Evolutionary conservation across 495 filamentous ascomycete species (phyloP).

Genomic region (Neurospora sp.): DNA sequence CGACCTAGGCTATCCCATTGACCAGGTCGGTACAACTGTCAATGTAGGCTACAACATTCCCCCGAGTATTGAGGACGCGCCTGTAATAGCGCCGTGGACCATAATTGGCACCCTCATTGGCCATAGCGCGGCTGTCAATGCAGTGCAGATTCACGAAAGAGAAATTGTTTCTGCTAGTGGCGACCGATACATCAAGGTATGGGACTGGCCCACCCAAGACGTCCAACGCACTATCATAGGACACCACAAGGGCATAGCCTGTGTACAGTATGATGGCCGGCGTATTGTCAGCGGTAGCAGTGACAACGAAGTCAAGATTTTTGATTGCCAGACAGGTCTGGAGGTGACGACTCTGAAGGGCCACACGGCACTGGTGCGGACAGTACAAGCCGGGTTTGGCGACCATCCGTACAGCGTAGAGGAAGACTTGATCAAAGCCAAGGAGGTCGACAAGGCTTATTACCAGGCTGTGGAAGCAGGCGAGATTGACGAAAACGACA

Average conservation of each 20-base stretch:
- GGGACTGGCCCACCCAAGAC: slow-evolving; percentile 73
- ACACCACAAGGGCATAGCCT: slow-evolving; percentile 92
- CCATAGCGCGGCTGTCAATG: slow-evolving; percentile 89
- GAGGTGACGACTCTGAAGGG: slow-evolving; percentile 80
- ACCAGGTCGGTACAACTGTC: slow-evolving; percentile 43
- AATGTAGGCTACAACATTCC: slow-evolving; percentile 36
- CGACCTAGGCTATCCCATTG: slow-evolving; percentile 51
- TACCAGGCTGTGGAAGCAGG: slow-evolving; percentile 60
- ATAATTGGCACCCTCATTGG: slow-evolving; percentile 69
- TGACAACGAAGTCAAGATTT: slow-evolving; percentile 90
- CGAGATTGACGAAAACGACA: slow-evolving; percentile 26
- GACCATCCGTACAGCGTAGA: slow-evolving; percentile 73
- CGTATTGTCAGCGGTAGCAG: slow-evolving; percentile 92
- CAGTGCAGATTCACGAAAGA: slow-evolving; percentile 77
- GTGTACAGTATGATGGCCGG: slow-evolving; percentile 95
- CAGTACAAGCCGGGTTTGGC: slow-evolving; percentile 86
- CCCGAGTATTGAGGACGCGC: slow-evolving; percentile 30
- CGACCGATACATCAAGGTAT: slow-evolving; percentile 83
- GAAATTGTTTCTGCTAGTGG: slow-evolving; percentile 92
- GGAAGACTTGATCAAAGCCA: slow-evolving; percentile 59
- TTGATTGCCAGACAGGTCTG: slow-evolving; percentile 70
- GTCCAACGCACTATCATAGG: slow-evolving; percentile 71
- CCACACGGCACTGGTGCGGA: slow-evolving; percentile 78
- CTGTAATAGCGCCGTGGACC: slow-evolving; percentile 52
- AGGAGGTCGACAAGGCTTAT: slow-evolving; percentile 59